phyloP scores from a whole-genome alignment of 2,329 filamentous ascomycete genomes.

The Calonectria montana region DNA sequence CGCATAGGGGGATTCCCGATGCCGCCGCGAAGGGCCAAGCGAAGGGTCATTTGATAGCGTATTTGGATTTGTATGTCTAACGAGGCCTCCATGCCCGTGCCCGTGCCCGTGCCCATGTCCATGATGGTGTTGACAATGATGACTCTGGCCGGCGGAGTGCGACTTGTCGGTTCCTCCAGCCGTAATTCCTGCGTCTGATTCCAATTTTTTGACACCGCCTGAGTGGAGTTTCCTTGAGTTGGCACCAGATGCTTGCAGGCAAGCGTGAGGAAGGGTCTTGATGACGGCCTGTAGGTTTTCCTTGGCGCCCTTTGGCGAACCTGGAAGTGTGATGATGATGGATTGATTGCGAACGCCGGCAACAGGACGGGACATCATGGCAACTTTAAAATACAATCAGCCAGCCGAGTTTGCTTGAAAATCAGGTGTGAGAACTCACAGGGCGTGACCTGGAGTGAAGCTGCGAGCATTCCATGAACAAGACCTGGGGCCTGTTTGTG shows the following conservation, averaged over 20 bases:
- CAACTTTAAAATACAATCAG: constrained; percentile 69
- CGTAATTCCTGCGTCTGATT: constrained; percentile 79
- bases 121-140: constrained; percentile 65
- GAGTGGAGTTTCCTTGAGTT: constrained; percentile 84
- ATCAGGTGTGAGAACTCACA: constrained; percentile 68
- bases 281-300: constrained; percentile 93
- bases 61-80: constrained; percentile 77
- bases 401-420: no score
- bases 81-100: constrained; percentile 71
- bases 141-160: constrained; percentile 51
- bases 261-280: constrained; percentile 95
- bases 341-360: constrained; percentile 87
- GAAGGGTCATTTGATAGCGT: constrained; percentile 70
- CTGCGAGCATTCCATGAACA: constrained; percentile 93
- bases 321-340: constrained; percentile 88
- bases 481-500: constrained; percentile 89
- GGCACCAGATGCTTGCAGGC: constrained; percentile 84
- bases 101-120: constrained; percentile 65
- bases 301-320: constrained; percentile 93
- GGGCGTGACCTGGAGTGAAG: constrained; percentile 87
- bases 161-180: constrained; percentile 37
- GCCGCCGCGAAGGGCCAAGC: constrained; percentile 74
- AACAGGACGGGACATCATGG: constrained; percentile 94
- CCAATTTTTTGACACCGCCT: constrained; percentile 85
- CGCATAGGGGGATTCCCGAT: constrained; percentile 89